Evolutionary conservation across 192 early-diverging fungal species (phyloP).

Genomic region (Coemansia sp.): DNA sequence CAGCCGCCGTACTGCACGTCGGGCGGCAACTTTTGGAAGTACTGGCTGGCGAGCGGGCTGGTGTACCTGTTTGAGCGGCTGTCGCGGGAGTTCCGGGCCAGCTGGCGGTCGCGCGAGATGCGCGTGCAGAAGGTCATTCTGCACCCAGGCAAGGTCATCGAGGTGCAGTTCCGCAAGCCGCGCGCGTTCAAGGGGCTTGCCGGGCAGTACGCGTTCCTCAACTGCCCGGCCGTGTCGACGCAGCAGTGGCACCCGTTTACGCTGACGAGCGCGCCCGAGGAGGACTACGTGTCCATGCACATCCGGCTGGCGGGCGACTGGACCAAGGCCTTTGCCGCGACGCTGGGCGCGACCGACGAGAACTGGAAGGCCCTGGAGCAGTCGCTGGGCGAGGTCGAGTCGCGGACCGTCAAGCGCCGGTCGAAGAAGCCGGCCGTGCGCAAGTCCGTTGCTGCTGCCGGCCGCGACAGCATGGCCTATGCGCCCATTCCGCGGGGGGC

Average conservation of each 20-base stretch:
- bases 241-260: constrained; percentile 88
- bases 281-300: constrained; percentile 74
- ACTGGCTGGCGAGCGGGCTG: constrained; percentile 68
- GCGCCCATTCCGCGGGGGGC: constrained; percentile 27
- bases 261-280: constrained; percentile 79
- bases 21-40: constrained; percentile 83
- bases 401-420: neutral
- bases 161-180: constrained; percentile 77
- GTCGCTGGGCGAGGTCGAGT: constrained; percentile 23
- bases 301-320: constrained; percentile 79
- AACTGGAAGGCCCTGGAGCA: constrained; percentile 58
- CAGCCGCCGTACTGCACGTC: constrained; percentile 66
- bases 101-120: constrained; percentile 58
- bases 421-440: neutral
- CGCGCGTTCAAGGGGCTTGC: constrained; percentile 60
- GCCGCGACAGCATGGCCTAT: constrained; percentile 48
- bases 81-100: constrained; percentile 70
- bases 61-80: constrained; percentile 75
- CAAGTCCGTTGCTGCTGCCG: constrained; percentile 3
- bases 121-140: constrained; percentile 80
- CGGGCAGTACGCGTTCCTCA: constrained; percentile 81
- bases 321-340: constrained; percentile 69
- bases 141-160: constrained; percentile 80
- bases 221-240: constrained; percentile 71
- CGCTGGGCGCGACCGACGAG: constrained; percentile 68